Evolutionary conservation across 23 red algal genomes (phyloP), one percentile per base, ranked within the genome.

Genomic region (Cyanidioschyzon merolae): DNA sequence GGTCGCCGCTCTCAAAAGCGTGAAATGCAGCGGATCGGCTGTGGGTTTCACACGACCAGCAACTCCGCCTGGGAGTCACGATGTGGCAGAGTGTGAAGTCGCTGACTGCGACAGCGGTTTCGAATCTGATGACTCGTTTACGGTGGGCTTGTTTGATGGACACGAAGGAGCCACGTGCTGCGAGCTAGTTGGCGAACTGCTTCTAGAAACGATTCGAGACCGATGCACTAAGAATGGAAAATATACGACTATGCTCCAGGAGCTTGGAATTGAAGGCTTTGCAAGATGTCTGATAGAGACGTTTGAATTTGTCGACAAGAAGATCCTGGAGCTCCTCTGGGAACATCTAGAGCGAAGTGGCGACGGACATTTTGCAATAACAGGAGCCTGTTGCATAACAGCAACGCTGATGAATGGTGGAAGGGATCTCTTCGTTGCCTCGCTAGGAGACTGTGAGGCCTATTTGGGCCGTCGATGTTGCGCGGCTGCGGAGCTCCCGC

Each of bases 161-260:
- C 63, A 71, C 29, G 63, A 71, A 27, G 63, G 63, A 3, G 2
- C n/a, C 3, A 71, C 63, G 12, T 71, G 63, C 63, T 71, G 63
- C 63, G 63, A 71, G 21, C 63, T 71, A 27, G 16, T 71, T 25
- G 12, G 29, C 12, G 29, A 27, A 7, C 12, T 25, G 7, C 32
- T 71, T 7, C 63, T 32, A 7, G 7, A 32, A 27, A 3, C n/a
- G 3, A 32, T 71, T 3, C 63, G 63, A 27, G 12, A 71, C 3
- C 32, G 63, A 7, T 71, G 63, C 63, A 7, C n/a, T 27, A 3
- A 3, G 29, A 35, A 71, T 35, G 63, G 63, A 3, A 15, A 35
- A 3, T 27, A 71, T 27, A 71, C 12, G 12, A 7, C 2, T 27
- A 3, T 71, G 7, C 29, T 71, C n/a, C 16, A 32, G 63, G n/a